These are phyloP conservation scores for Brassica cretica DNA, from an alignment of 345 rosid species.

Conservation along the genomic window DNA sequence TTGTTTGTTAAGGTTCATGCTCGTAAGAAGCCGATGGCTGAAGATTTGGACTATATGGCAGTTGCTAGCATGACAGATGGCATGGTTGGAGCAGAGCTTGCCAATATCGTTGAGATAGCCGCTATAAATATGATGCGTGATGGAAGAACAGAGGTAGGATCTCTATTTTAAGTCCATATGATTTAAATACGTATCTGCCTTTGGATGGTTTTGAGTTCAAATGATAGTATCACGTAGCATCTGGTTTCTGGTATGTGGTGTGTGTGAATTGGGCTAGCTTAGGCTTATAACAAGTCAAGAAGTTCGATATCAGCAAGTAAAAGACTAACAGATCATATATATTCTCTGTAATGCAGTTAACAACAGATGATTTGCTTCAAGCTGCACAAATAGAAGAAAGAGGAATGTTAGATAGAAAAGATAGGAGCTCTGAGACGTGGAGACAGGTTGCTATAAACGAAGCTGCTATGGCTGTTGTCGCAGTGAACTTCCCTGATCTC, in stretches of 20 bases:
- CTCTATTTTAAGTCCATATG: neutral
- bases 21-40: conserved; percentile 92
- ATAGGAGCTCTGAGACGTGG: conserved; percentile 78
- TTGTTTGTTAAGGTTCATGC: conserved; percentile 72
- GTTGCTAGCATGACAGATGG: conserved; percentile 92
- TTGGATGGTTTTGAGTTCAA: neutral
- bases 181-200: neutral
- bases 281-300: neutral
- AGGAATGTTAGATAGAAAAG: conserved; percentile 87
- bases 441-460: conserved; percentile 88
- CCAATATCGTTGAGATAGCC: conserved; percentile 88
- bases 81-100: conserved; percentile 99
- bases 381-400: conserved; percentile 97
- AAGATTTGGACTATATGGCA: conserved; percentile 90
- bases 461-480: conserved; percentile 93
- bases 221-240: neutral
- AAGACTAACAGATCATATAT: neutral
- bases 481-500: conserved; percentile 91
- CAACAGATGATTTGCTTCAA: conserved; percentile 92
- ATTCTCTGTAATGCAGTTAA: conserved; percentile 57
- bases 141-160: conserved; percentile 79
- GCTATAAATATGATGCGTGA: conserved; percentile 95
- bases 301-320: conserved; percentile 5
- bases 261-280: neutral
- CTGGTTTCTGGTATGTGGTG: conserved; percentile 12